A percentile compares a stretch with the other conserved stretches of the same genome.
These are phyloP conservation scores for Suillus spraguei DNA, from an alignment of 768 basidiomycete species.

Conservation along the genomic window DNA sequence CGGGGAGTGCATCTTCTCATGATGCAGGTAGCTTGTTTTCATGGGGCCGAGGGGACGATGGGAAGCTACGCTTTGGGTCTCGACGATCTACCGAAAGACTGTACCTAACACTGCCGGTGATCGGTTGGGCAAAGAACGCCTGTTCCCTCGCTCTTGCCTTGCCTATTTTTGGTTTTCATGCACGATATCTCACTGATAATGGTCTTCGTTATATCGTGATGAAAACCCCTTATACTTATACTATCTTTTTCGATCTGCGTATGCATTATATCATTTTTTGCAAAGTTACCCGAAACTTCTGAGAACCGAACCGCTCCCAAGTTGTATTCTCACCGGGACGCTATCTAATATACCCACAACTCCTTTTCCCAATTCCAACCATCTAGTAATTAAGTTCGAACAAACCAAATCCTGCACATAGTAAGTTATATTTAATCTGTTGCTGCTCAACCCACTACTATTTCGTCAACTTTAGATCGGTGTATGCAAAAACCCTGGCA, in stretches of 20 bases:
- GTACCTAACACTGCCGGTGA: conserved; percentile 29
- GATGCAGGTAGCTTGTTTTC: conserved; percentile 75
- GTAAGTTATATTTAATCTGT: not conserved
- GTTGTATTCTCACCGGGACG: conserved; percentile 3
- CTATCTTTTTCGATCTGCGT: conserved; percentile 24
- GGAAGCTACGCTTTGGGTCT: conserved; percentile 77
- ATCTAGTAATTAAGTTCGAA: not conserved
- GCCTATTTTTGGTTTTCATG: conserved; percentile 1
- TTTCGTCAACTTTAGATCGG: conserved; percentile 69
- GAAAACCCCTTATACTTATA: conserved; percentile 18
- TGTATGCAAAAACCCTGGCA: conserved; percentile 64
- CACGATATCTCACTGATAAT: conserved; percentile 31
- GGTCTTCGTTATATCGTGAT: conserved; percentile 21
- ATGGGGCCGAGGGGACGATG: conserved; percentile 62
- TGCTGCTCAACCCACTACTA: conserved; percentile 34
- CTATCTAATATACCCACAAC: conserved; percentile 1
- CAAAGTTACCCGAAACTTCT: not conserved
- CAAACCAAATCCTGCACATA: not conserved
- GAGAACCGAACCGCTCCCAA: conserved; percentile 3
- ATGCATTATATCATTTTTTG: conserved; percentile 33
- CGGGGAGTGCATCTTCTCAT: conserved; percentile 73
- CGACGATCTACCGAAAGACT: conserved; percentile 54
- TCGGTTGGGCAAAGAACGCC: conserved; percentile 18
- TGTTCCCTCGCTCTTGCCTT: conserved; percentile 7
- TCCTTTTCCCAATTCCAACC: conserved; percentile 4